These are phyloP conservation scores for Penicillium herquei DNA, from an alignment of 495 filamentous ascomycete species.

Conservation along the genomic window DNA sequence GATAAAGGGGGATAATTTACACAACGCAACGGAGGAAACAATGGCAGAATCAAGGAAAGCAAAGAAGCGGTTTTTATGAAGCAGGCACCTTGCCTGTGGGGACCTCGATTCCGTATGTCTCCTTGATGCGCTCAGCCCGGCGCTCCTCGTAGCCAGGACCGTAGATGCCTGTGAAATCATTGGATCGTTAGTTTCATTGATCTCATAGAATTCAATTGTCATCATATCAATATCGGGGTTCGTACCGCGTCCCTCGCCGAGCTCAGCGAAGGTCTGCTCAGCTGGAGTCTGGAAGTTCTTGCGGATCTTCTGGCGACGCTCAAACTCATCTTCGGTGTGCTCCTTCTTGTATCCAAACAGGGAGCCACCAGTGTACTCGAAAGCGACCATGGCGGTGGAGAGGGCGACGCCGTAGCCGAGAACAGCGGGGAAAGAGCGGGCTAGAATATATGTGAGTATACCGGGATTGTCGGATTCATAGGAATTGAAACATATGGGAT, in stretches of 20 bases:
- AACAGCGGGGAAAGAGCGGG: conserved; percentile 72
- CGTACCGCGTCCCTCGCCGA: conserved; percentile 91
- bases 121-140: conserved; percentile 77
- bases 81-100: conserved; percentile 40
- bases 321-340: conserved; percentile 70
- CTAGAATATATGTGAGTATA: conserved; percentile 38
- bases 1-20: conserved; percentile 45
- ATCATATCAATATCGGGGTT: neutral
- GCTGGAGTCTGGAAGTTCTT: conserved; percentile 72
- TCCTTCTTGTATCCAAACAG: conserved; percentile 58
- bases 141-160: conserved; percentile 85
- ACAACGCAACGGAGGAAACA: conserved; percentile 30
- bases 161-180: conserved; percentile 61
- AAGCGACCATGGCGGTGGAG: conserved; percentile 63
- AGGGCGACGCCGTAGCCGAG: conserved; percentile 71
- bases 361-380: conserved; percentile 73
- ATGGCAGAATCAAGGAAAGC: conserved; percentile 15
- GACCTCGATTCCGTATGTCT: conserved; percentile 88
- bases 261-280: conserved; percentile 74
- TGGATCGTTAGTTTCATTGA: neutral
- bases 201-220: neutral
- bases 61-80: conserved; percentile 32
- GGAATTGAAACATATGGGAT: neutral
- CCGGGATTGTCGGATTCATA: neutral
- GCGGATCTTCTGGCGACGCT: conserved; percentile 72